These are phyloP conservation scores for Metschnikowia peoriensis DNA, from an alignment of 805 yeast genomes.

Conservation along the genomic window DNA sequence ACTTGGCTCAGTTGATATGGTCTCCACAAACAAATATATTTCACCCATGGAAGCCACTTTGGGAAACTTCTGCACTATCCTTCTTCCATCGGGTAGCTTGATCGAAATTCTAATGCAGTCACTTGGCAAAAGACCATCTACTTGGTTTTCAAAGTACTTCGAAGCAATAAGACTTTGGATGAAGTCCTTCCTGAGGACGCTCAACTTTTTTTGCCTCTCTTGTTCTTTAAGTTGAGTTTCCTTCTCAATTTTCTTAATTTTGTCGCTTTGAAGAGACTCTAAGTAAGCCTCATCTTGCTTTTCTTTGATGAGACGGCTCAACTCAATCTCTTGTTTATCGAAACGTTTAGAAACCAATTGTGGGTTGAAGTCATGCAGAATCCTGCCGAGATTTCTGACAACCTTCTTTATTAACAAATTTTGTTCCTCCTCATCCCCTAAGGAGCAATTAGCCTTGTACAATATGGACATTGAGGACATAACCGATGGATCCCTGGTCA, in stretches of 20 bases:
- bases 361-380: constrained; percentile 33
- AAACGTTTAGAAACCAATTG: constrained; percentile 37
- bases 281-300: constrained; percentile 44
- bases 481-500: constrained; percentile 32
- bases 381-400: constrained; percentile 22
- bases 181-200: constrained; percentile 18
- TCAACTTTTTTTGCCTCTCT: constrained; percentile 9
- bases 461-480: constrained; percentile 41
- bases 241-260: constrained; percentile 48
- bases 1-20: constrained; percentile 25
- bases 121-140: constrained; percentile 4
- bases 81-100: constrained; percentile 52
- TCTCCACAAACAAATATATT: constrained; percentile 50
- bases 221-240: constrained; percentile 19
- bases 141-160: constrained; percentile 14
- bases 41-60: constrained; percentile 42
- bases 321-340: constrained; percentile 42
- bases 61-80: constrained; percentile 45
- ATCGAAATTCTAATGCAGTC: constrained; percentile 44
- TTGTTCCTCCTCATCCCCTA: constrained; percentile 19
- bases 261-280: constrained; percentile 49
- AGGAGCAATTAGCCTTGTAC: constrained; percentile 31
- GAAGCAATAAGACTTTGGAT: constrained; percentile 17
- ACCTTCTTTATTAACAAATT: constrained; percentile 20
- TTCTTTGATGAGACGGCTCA: constrained; percentile 36